A percentile compares a stretch with the other conserved stretches of the same genome.
These are phyloP conservation scores for Saprolegnia diclina DNA, from an alignment of 352 stramenopile genomes.

Conservation along the genomic window DNA sequence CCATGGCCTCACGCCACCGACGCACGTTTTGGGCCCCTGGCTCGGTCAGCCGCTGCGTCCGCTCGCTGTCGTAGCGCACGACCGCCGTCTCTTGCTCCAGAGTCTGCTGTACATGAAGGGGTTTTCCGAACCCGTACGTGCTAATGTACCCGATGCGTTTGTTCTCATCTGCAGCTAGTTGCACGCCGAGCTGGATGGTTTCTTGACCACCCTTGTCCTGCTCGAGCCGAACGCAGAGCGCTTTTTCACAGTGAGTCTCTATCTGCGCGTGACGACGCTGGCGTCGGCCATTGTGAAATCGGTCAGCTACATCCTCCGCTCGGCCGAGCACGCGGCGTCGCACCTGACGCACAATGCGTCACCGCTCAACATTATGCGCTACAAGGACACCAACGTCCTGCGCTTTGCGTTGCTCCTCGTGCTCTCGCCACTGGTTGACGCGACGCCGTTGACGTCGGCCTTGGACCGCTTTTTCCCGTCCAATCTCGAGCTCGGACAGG, in stretches of 20 bases:
- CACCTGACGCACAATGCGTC: constrained; percentile 6
- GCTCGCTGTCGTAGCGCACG: background rate
- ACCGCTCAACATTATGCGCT: constrained; percentile 1
- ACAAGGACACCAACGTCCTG: constrained; percentile 22
- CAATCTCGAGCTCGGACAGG: background rate
- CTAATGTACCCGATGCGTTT: background rate
- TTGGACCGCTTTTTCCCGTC: constrained; percentile 8
- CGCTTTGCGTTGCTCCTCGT: constrained; percentile 22
- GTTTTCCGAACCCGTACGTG: constrained; percentile 14
- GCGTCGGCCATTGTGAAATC: constrained; percentile 1
- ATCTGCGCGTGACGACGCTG: background rate
- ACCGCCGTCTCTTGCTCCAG: background rate
- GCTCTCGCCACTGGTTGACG: background rate
- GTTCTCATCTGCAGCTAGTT: background rate
- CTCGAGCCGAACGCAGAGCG: background rate
- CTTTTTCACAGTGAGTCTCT: background rate
- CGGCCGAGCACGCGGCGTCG: background rate
- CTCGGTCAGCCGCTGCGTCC: constrained; percentile 9
- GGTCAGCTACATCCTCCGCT: constrained; percentile 7
- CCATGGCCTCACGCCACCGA: background rate
- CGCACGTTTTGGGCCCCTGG: background rate
- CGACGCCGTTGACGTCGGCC: background rate
- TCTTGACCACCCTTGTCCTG: background rate
- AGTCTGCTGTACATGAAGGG: background rate
- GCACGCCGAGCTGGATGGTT: background rate